Evolutionary conservation across 179 eudicot genomes (phyloP), one percentile per base, ranked within the genome.

Genomic region (Silene vulgaris): DNA sequence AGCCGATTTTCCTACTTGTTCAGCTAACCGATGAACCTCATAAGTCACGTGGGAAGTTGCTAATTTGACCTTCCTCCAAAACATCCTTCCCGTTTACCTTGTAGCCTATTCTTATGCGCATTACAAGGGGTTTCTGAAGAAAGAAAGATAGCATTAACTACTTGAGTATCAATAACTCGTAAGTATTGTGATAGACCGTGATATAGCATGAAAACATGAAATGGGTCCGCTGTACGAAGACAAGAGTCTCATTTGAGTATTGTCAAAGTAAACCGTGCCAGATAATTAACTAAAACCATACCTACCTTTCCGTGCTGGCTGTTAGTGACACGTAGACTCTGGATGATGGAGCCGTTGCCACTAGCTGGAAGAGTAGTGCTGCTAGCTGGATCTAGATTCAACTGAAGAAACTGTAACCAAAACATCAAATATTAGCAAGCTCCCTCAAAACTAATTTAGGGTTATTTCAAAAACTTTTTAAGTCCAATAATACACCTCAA

Each of bases 381-480:
- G 81, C 97, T 95, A 67, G 99, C 99, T 69, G 99, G 97, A 79
- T 95, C 99, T 78, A 95, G 82, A 80, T 90, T 96, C 85, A 95
- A 79, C 77, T 95, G 99, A 81, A 95, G 97, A 83, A 92, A 95
- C 97, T 92, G 91, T 20, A 32, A 81, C 40, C 54, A 67, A 67
- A 78, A 21, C 67, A 76, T n/a, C 45, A 76, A 43, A 30, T 32
- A 8, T 52, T 61, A 72, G 83, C 72, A 82, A 28, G 52, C 40
- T 35, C 40, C 40, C 8, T 35, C 40, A 35, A 6, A 35, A 35
- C 8, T 35, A 35, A 35, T 35, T 35, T 35, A 35, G 40, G 40
- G 40, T 35, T 35, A 35, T 35, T 7, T 35, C 40, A 3, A 2
- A 35, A 5, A 5, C 40, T 35, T 35, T 35, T 35, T 4, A 35